These are phyloP conservation scores for Thamnidium elegans DNA, from an alignment of 192 early-diverging fungal species.

Conservation along the genomic window DNA sequence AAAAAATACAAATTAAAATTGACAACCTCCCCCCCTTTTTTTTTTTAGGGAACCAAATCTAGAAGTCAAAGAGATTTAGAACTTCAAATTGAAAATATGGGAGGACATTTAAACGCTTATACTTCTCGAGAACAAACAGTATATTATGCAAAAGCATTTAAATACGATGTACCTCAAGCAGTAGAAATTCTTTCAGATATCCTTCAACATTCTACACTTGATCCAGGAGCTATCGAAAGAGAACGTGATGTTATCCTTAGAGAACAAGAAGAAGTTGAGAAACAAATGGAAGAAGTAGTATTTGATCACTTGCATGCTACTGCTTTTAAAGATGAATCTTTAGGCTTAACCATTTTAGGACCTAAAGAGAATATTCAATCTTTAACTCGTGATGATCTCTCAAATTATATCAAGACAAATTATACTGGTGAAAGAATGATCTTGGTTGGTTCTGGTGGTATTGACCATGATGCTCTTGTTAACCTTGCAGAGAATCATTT, in stretches of 20 bases:
- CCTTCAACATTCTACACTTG: conserved; percentile 79
- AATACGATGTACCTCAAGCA: conserved; percentile 80
- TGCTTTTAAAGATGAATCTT: conserved; percentile 85
- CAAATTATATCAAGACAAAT: conserved; percentile 88
- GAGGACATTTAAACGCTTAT: conserved; percentile 97
- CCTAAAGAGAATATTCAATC: conserved; percentile 91
- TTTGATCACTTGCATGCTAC: conserved; percentile 98
- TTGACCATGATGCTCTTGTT: conserved; percentile 92
- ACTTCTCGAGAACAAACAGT: conserved; percentile 98
- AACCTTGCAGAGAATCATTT: conserved; percentile 93
- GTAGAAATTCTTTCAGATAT: conserved; percentile 96
- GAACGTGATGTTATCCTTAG: conserved; percentile 97
- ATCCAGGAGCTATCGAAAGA: conserved; percentile 84
- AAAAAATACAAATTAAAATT: background rate
- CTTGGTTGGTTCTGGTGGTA: conserved; percentile 86
- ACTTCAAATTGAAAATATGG: conserved; percentile 97
- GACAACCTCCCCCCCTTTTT: background rate
- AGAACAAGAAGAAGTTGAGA: conserved; percentile 91
- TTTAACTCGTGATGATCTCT: conserved; percentile 81
- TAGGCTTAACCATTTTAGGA: conserved; percentile 93
- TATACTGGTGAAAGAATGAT: conserved; percentile 98
- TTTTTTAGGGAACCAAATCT: conserved; percentile 74
- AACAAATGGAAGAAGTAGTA: conserved; percentile 97
- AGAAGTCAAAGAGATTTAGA: conserved; percentile 90
- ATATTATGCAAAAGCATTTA: conserved; percentile 95